Evolutionary conservation across 1,284 basidiomycete genomes (phyloP).

Genomic region (Neonothopanus nambi): DNA sequence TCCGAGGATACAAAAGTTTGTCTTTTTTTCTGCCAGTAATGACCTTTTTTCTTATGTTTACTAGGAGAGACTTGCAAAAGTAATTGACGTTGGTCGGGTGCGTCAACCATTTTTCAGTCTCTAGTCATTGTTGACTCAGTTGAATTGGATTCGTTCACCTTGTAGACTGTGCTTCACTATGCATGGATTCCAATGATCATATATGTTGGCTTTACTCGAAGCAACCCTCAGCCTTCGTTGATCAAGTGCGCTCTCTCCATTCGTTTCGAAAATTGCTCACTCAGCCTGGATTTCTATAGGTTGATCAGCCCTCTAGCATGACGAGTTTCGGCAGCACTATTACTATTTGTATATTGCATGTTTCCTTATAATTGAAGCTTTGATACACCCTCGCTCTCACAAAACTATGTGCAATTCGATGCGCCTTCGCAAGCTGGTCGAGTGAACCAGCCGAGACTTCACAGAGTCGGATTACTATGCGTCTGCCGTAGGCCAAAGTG

Average conservation of each 20-base stretch:
- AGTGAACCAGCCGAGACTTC: background rate
- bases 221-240: slow-evolving; percentile 88
- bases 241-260: slow-evolving; percentile 73
- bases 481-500: no score
- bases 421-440: background rate
- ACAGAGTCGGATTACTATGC: background rate
- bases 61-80: slow-evolving; percentile 79
- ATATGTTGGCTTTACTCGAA: slow-evolving; percentile 87
- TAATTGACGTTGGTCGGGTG: slow-evolving; percentile 78
- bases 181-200: slow-evolving; percentile 95
- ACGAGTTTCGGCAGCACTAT: slow-evolving; percentile 24
- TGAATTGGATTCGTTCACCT: background rate
- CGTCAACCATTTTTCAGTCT: slow-evolving; percentile 30
- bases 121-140: slow-evolving; percentile 5
- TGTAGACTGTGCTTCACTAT: slow-evolving; percentile 84
- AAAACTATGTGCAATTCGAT: no score
- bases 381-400: background rate
- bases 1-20: slow-evolving; percentile 85
- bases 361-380: background rate
- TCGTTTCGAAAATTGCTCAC: slow-evolving; percentile 5
- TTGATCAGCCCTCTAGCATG: slow-evolving; percentile 88
- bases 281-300: slow-evolving; percentile 42
- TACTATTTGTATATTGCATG: slow-evolving; percentile 21
- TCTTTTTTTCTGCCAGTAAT: background rate
- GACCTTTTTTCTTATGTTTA: background rate